Base-by-base conservation (phyloP, 495 filamentous ascomycete genomes). In the Rostrohypoxylon terebratum region DNA sequence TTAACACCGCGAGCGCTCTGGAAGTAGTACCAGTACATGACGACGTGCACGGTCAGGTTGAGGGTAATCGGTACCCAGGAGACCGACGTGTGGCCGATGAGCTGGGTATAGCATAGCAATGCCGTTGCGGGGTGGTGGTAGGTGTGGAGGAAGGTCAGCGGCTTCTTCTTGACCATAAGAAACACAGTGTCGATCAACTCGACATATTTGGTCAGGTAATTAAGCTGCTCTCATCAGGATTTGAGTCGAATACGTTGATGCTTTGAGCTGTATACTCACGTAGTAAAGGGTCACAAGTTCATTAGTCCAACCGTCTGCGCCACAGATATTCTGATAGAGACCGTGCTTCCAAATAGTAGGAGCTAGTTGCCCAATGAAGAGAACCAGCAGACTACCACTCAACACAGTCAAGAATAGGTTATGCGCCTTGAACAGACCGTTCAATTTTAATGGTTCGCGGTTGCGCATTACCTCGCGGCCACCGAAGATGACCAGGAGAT, bases 81-180 rank as follows among this genome's bases (percentile, higher is more conserved):
- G 40, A 94, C 91, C n/a, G 91, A 83, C 20, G 92, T 94, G 71
- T 87, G 82, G 60, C 91, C 91, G 71, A 92, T 85, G 65, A 94
- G 86, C 81, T 94, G 91, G 60, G 90, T 93, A 82, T 91, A 94
- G 88, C 91, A 94, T 60, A 94, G 89, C 54, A 93, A 85, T 50
- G 92, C 91, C 1, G 91, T 94, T 34, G 91, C 91, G 75, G 92
- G 92, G 78, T 94, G 90, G 81, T 93, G 91, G 79, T 93, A 94
- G 77, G 89, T 91, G 86, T 94, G 91, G 48, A 94, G 89, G 87
- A 94, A 94, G 73, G 92, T 90, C 73, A 93, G 84, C 45, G 91
- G 91, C 85, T 93, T 94, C 87, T 94, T 94, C 87, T 93, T 93
- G 73, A 93, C 82, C 82, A 93, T 89, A 55, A 94, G 83, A 84